Percentiles rank a stretch among this genome's conserved stretches.
These are phyloP conservation scores for Skeletonema potamos DNA, from an alignment of 108 stramenopile genomes.

Conservation along the genomic window DNA sequence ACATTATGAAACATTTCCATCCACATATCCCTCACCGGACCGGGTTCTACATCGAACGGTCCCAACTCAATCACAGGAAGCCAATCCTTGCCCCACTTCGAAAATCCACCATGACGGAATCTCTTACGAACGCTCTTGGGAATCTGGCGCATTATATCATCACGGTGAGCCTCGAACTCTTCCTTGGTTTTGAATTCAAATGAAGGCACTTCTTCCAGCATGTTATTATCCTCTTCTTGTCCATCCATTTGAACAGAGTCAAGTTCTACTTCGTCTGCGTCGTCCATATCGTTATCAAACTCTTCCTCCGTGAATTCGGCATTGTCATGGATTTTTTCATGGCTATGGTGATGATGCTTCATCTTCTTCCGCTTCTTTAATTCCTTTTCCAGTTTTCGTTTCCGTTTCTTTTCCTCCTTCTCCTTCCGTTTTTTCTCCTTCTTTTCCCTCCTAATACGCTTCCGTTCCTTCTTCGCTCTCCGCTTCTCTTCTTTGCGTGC, in stretches of 20 bases:
- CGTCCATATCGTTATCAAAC: constrained; percentile 3
- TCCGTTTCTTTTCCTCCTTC: constrained; percentile 19
- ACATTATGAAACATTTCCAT: constrained; percentile 77
- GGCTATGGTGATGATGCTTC: constrained; percentile 12
- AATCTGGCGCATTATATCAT: constrained; percentile 46
- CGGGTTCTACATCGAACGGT: constrained; percentile 72
- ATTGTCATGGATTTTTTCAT: constrained; percentile 9
- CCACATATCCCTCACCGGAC: constrained; percentile 68
- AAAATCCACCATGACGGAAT: constrained; percentile 71
- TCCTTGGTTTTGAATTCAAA: constrained; percentile 34
- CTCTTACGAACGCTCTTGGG: constrained; percentile 51
- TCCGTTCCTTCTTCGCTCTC: constrained; percentile 24
- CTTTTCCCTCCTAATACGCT: constrained; percentile 21
- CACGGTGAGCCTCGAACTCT: constrained; percentile 37
- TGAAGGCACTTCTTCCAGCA: background rate
- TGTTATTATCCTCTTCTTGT: background rate
- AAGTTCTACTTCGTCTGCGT: background rate
- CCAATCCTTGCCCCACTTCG: constrained; percentile 63
- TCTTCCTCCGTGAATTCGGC: background rate
- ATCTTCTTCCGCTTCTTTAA: constrained; percentile 24
- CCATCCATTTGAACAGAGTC: constrained; percentile 13
- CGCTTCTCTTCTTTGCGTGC: constrained; percentile 34
- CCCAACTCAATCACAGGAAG: constrained; percentile 65
- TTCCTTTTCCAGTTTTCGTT: constrained; percentile 1
- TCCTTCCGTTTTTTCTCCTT: constrained; percentile 13